Percentiles rank a stretch among this genome's conserved stretches.
phyloP scores from a whole-genome alignment of 441 rosid genomes.

The Adansonia gregorii region DNA sequence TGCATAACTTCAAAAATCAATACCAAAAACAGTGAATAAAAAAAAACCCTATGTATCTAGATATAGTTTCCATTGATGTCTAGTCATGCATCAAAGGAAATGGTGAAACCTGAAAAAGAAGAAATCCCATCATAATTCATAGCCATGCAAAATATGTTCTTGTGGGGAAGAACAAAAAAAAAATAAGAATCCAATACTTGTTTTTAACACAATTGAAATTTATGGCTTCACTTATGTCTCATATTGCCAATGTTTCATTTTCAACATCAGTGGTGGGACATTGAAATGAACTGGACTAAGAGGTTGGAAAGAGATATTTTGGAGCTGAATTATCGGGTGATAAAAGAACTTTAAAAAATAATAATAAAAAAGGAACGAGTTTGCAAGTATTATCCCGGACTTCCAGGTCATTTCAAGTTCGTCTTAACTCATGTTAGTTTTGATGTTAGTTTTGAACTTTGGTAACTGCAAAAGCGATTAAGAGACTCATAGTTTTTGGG shows the following conservation, averaged over 20 bases:
- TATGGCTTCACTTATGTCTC: neutral
- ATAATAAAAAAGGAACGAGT: neutral
- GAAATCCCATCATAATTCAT: neutral
- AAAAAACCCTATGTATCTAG: neutral
- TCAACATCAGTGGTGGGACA: constrained; percentile 24
- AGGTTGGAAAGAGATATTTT: constrained; percentile 3
- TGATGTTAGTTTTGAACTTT: neutral
- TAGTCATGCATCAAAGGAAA: neutral
- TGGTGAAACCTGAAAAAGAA: neutral
- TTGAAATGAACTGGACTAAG: constrained; percentile 26
- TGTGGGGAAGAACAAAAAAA: neutral
- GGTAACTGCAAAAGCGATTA: neutral
- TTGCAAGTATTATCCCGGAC: neutral
- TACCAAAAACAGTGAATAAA: neutral
- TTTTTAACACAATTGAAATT: neutral
- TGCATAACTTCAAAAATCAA: constrained; percentile 19
- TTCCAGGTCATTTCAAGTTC: neutral
- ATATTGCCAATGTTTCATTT: constrained; percentile 22
- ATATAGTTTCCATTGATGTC: neutral
- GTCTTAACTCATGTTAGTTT: neutral
- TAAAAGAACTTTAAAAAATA: neutral
- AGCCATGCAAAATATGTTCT: constrained; percentile 5
- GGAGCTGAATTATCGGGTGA: constrained; percentile 22
- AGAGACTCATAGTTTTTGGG: neutral
- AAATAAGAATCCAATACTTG: neutral